Evolutionary conservation across 768 basidiomycete genomes (phyloP).

Genomic region (Lactarius hatsudake): DNA sequence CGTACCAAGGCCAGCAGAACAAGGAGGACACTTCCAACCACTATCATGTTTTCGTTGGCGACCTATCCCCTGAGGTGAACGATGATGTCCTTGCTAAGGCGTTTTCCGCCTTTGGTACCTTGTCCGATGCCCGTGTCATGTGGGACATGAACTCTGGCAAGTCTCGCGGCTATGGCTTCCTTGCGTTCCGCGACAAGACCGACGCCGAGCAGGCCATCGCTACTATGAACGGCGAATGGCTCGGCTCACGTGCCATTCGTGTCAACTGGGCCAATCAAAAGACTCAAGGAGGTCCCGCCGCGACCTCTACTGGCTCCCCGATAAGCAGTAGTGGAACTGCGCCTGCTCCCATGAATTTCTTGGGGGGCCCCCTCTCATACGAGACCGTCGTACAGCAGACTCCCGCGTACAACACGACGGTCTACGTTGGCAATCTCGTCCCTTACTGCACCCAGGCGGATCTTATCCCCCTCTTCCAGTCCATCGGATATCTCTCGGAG

Average conservation of each 20-base stretch:
- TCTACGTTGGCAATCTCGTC: conserved; percentile 98
- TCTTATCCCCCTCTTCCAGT: conserved; percentile 96
- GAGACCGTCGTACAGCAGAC: conserved; percentile 94
- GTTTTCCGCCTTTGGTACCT: conserved; percentile 92
- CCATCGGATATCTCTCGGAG: conserved; percentile 97
- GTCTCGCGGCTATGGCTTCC: conserved; percentile 96
- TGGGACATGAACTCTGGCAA: conserved; percentile 99
- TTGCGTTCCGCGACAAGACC: conserved; percentile 97
- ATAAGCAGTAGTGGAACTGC: conserved; percentile 49
- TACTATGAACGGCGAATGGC: conserved; percentile 99
- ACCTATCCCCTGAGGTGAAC: conserved; percentile 97
- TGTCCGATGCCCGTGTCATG: conserved; percentile 98
- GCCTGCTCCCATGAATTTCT: conserved; percentile 89
- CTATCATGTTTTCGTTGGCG: conserved; percentile 99
- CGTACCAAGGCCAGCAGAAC: conserved; percentile 96
- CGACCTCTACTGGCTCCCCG: conserved; percentile 15
- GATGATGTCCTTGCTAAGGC: conserved; percentile 96
- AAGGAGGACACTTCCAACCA: conserved; percentile 98
- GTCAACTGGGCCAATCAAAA: conserved; percentile 99
- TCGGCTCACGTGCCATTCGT: conserved; percentile 95
- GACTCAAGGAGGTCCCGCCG: conserved; percentile 65
- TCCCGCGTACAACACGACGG: conserved; percentile 90
- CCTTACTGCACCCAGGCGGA: conserved; percentile 97
- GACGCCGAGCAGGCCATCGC: conserved; percentile 99
- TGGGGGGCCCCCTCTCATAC: conserved; percentile 84